Base-by-base conservation (phyloP, 345 rosid species). In the Murraya paniculata region DNA sequence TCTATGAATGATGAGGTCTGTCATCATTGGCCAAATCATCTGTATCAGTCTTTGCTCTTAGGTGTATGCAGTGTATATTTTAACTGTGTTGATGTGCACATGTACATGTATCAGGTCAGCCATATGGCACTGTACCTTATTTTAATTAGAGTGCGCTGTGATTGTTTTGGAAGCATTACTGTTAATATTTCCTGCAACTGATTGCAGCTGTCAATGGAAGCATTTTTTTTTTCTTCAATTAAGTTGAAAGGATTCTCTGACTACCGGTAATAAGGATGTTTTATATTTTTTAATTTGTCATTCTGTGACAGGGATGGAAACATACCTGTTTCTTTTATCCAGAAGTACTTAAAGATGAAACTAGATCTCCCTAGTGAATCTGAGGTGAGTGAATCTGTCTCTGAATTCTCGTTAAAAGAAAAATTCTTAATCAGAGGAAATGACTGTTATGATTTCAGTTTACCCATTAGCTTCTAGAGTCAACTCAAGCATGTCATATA, bases 261-360 rank as follows among this genome's bases (percentile, higher is more conserved):
- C 59, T 33, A 13, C 13, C 13, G 78, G 50, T 70, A 59, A 55
- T 61, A 35, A 62, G 53, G 21, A 70, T 60, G 33, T 60, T 25
- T 22, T 73, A 13, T 45, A 45, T 21, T 50, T 24, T 60, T 61
- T 22, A 61, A 28, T 80, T 55, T 69, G 22, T 69, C 22, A 9
- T 48, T 74, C 36, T 66, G 27, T 81, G 67, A 36, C 90, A 95
- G 99, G 89, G 98, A 92, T 85, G 95, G 94, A 73, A 88, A 80
- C 67, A 78, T 91, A 73, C 90, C 95, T 0, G 93, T 94, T 80
- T 92, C 94, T 56, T 88, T 83, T 75, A 85, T 96, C 84, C 97
- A 96, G 69, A 94, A 96, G 86, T 96, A 96, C 81, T 89, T 94
- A 68, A 79, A 84, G 84, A 85, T 77, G 90, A 94, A 96, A 89